Conservation (phyloP, 2,329 filamentous ascomycete genomes). For the Colletotrichum sp. region DNA sequence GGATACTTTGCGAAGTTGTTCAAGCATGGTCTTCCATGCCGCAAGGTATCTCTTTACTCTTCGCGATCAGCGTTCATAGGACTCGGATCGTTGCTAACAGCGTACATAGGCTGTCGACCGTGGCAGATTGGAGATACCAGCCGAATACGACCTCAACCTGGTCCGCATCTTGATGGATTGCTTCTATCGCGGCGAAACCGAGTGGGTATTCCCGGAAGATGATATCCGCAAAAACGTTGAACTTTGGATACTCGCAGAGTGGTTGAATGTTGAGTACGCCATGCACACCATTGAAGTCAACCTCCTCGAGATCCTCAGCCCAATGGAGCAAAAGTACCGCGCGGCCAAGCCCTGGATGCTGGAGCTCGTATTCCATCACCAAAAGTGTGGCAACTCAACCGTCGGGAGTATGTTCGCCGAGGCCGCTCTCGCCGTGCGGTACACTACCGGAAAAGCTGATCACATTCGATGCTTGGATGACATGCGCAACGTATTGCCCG, state of each 20-base stretch:
- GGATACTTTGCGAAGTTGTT: not conserved
- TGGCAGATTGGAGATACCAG: not conserved
- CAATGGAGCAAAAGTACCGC: not conserved
- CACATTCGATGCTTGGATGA: not conserved
- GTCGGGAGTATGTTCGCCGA: not conserved
- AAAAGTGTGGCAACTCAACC: not conserved
- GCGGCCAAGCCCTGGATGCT: not conserved
- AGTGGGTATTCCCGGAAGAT: not conserved
- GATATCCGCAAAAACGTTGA: not conserved
- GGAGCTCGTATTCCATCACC: rapidly evolving
- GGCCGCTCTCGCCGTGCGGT: not conserved
- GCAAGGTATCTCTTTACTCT: not conserved
- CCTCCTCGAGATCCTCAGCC: not conserved
- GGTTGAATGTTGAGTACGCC: not conserved
- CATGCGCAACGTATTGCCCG: not conserved
- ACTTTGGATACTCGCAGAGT: not conserved
- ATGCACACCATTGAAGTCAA: not conserved
- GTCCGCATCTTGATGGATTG: not conserved
- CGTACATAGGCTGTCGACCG: no score
- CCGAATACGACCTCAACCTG: not conserved
- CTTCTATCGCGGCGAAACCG: not conserved
- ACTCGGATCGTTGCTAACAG: no score
- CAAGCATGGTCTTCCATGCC: not conserved
- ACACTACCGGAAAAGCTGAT: not conserved
- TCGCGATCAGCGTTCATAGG: no score